phyloP scores from a whole-genome alignment of 257 asterid genomes.

The Gentiana macrophylla region DNA sequence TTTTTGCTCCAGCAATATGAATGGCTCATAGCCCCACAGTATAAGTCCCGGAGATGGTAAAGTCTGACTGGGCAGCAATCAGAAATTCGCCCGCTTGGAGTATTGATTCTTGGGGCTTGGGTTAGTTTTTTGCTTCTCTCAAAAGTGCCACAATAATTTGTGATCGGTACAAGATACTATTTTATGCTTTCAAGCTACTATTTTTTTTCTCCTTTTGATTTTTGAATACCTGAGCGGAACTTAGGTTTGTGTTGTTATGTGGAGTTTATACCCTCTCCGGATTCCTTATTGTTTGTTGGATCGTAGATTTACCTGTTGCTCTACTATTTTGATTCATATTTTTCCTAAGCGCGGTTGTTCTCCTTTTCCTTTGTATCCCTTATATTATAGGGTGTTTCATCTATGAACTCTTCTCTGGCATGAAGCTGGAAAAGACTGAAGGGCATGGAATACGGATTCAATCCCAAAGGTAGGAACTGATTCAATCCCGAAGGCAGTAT shows the following conservation, averaged over 20 bases:
- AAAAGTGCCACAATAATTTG: neutral
- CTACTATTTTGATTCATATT: neutral
- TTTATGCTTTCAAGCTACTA: neutral
- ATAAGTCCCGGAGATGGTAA: slow-evolving; percentile 88
- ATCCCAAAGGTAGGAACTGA: slow-evolving; percentile 68
- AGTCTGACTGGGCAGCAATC: slow-evolving; percentile 82
- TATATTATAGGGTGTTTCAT: slow-evolving; percentile 70
- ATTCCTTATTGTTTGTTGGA: neutral
- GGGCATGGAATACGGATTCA: slow-evolving; percentile 69
- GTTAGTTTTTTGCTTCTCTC: slow-evolving; percentile 39
- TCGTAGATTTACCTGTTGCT: neutral
- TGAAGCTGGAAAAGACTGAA: slow-evolving; percentile 77
- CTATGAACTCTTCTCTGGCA: slow-evolving; percentile 88
- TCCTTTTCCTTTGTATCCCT: neutral
- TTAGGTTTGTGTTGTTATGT: too few relatives aligned
- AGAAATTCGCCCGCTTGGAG: slow-evolving; percentile 96
- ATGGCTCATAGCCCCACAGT: slow-evolving; percentile 92
- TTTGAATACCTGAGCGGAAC: neutral
- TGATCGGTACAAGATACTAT: neutral
- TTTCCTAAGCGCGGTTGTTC: neutral
- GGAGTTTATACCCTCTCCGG: too few relatives aligned
- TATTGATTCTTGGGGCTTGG: slow-evolving; percentile 98
- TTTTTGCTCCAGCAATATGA: slow-evolving; percentile 73
- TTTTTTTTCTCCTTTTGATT: neutral
- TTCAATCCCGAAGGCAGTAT: too few relatives aligned